Conservation (phyloP, 1,284 basidiomycete species). For the Meira miltonrushii region DNA sequence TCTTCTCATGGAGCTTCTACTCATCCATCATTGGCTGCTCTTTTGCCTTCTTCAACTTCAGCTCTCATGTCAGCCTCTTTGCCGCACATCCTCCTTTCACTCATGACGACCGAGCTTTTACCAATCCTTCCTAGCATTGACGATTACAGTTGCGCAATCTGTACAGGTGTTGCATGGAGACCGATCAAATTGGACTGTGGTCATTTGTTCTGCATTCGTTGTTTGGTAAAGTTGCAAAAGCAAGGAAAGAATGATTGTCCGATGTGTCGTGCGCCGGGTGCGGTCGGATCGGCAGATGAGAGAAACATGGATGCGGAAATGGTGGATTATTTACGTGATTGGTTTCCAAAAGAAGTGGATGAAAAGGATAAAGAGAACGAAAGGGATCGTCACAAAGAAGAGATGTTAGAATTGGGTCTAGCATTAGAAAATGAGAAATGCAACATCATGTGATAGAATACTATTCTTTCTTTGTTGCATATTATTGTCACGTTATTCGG, state of each 20-base stretch:
- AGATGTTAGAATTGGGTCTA: slow-evolving; percentile 9
- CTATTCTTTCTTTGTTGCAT: too few relatives aligned
- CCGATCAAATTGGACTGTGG: slow-evolving; percentile 71
- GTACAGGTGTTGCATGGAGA: slow-evolving; percentile 54
- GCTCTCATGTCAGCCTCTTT: slow-evolving; percentile 55
- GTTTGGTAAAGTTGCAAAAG: slow-evolving; percentile 90
- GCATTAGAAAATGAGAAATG: slow-evolving; percentile 5
- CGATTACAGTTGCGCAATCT: slow-evolving; percentile 59
- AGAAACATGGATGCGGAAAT: slow-evolving; percentile 70
- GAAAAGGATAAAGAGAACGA: slow-evolving; percentile 69
- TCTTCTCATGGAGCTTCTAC: slow-evolving; percentile 20
- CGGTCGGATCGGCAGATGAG: slow-evolving; percentile 41
- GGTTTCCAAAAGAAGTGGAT: slow-evolving; percentile 82
- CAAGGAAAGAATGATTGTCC: slow-evolving; percentile 74
- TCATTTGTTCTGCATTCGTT: slow-evolving; percentile 85
- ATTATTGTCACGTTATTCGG: too few relatives aligned
- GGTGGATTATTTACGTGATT: slow-evolving; percentile 79
- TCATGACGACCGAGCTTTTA: slow-evolving; percentile 75
- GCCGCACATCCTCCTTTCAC: slow-evolving; percentile 74
- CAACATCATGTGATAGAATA: background rate
- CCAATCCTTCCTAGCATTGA: slow-evolving; percentile 79
- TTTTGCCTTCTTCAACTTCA: slow-evolving; percentile 37
- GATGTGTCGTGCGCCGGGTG: slow-evolving; percentile 60
- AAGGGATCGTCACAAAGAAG: slow-evolving; percentile 12
- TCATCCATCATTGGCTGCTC: slow-evolving; percentile 38